Evolutionary conservation across 2,329 filamentous ascomycete species (phyloP), one percentile per base, ranked within the genome.

Genomic region (Xylaria sp.): DNA sequence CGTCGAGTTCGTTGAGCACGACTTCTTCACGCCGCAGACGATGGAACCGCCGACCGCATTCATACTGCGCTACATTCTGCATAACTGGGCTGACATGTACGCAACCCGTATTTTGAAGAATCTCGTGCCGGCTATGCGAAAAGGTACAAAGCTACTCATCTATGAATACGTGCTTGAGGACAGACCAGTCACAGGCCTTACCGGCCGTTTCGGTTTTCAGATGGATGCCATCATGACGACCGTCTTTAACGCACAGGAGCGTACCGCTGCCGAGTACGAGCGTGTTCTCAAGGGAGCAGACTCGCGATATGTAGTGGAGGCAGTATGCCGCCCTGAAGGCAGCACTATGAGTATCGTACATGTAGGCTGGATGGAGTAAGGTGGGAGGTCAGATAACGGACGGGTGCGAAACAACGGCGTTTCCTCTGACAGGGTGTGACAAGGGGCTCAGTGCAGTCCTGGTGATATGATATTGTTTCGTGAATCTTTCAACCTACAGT

Each of bases 1-100:
- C 37, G n/a, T 69, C 57, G 64, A 67, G 18, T 69, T 69, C 37
- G 60, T 64, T 48, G 54, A 63, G 50, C 68, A 69, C 50, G 58
- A 69, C 27, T 69, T 69, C 58, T 65, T 69, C 62, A 55, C 40
- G 23, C 62, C 57, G 57, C 66, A 63, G 68, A 64, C 60, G 21
- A 53, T 47, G 37, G 55, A 65, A 21, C 50, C 68, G 25, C 40
- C 40, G 16, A 51, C 60, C 37, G 68, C 57, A 9, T 69, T 67
- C 58, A 21, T 74, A 27, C 29, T 75, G 55, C 69, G 68, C 42
- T 62, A 51, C 47, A 60, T 70, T 54, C 50, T 75, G 48, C 72
- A 75, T 57, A 71, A 74, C 60, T 74, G 70, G 66, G 57, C 69
- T 6, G 71, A 73, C 63, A 71, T 73, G 60, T 70, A 74, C 47